These are phyloP conservation scores for Ligustrum vulgare DNA, from an alignment of 257 asterid species.

Conservation along the genomic window DNA sequence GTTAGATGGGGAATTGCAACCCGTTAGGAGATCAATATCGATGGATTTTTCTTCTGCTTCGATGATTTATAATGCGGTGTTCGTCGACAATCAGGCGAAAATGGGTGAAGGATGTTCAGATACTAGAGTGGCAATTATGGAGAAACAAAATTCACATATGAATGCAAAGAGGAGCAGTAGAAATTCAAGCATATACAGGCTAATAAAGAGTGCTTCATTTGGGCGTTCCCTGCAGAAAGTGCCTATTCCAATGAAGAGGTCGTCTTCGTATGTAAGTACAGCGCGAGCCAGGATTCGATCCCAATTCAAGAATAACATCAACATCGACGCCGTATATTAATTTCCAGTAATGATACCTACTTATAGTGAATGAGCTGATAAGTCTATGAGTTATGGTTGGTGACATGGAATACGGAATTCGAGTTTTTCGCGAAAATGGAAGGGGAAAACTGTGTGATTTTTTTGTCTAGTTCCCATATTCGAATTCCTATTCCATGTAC, in stretches of 20 bases:
- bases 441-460: not conserved
- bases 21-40: slow-evolving; percentile 56
- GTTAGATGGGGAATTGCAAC: slow-evolving; percentile 29
- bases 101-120: slow-evolving; percentile 40
- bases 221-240: slow-evolving; percentile 46
- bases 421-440: not conserved
- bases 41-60: slow-evolving; percentile 50
- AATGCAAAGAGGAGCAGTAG: slow-evolving; percentile 20
- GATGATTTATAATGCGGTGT: slow-evolving; percentile 15
- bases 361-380: not conserved
- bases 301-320: not conserved
- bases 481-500: not conserved
- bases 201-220: slow-evolving; percentile 48
- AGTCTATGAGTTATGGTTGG: not conserved
- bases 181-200: slow-evolving; percentile 33
- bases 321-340: not conserved
- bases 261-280: slow-evolving; percentile 48
- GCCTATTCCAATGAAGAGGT: slow-evolving; percentile 55
- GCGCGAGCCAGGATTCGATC: slow-evolving; percentile 40
- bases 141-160: slow-evolving; percentile 17
- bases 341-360: not conserved
- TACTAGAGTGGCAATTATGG: slow-evolving; percentile 1
- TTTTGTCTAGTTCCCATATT: not conserved
- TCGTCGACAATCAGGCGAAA: slow-evolving; percentile 12
- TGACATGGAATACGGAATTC: not conserved